Conservation (phyloP, 1,284 basidiomycete genomes). For the Puccinia hordei region DNA sequence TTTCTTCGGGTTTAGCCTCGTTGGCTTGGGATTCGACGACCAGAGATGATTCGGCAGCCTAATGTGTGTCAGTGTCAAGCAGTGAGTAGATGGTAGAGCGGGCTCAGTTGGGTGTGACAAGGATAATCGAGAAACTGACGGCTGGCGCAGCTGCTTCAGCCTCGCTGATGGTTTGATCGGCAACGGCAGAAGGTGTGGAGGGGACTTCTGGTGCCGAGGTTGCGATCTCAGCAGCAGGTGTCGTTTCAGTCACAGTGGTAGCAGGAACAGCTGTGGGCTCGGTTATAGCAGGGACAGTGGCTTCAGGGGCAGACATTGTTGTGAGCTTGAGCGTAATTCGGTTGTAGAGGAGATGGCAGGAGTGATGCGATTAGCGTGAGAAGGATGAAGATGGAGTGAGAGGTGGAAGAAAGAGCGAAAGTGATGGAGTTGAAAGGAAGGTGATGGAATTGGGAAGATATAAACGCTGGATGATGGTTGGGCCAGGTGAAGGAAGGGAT, state of each 20-base stretch:
- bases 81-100: neutral
- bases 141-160: constrained; percentile 20
- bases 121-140: neutral
- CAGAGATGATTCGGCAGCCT: constrained; percentile 3
- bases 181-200: neutral
- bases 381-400: neutral
- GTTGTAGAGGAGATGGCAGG: neutral
- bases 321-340: neutral
- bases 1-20: constrained; percentile 42
- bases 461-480: too few species aligned
- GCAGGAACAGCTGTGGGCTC: neutral
- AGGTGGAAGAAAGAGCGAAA: too few species aligned
- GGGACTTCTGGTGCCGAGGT: too few species aligned
- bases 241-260: neutral
- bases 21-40: neutral
- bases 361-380: neutral
- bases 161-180: neutral
- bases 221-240: neutral
- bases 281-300: neutral
- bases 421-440: too few species aligned
- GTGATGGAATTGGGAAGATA: too few species aligned
- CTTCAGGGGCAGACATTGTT: constrained; percentile 4
- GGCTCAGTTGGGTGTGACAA: neutral
- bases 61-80: neutral
- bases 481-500: too few species aligned